Conservation (phyloP, 1,284 basidiomycete genomes). For the Inonotus obliquus region DNA sequence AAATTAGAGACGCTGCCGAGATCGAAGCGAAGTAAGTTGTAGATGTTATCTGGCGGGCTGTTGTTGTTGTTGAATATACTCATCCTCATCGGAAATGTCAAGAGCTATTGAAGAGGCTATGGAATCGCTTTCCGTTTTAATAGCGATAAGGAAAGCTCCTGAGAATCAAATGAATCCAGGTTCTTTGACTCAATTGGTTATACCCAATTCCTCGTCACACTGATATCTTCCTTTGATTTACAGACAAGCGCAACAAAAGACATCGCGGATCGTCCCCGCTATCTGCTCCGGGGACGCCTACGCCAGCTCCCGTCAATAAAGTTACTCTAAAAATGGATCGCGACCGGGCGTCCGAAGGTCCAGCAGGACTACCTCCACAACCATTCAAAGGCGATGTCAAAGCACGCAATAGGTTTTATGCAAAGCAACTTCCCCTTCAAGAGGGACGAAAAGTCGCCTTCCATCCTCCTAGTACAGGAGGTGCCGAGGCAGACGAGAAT, state of each 20-base stretch:
- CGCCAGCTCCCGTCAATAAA: slow-evolving; percentile 34
- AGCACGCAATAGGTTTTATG: slow-evolving; percentile 52
- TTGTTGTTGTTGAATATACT: background rate
- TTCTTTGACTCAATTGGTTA: slow-evolving; percentile 26
- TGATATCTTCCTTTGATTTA: background rate
- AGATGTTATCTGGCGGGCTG: background rate
- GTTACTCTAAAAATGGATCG: slow-evolving; percentile 49
- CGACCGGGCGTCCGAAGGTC: slow-evolving; percentile 53
- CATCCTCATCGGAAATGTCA: slow-evolving; percentile 1
- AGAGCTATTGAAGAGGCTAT: slow-evolving; percentile 69
- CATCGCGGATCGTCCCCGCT: slow-evolving; percentile 65
- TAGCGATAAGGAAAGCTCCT: slow-evolving; percentile 65
- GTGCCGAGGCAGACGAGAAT: slow-evolving; percentile 51
- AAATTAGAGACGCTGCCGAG: slow-evolving; percentile 55
- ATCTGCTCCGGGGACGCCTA: slow-evolving; percentile 33
- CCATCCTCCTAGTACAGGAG: slow-evolving; percentile 51
- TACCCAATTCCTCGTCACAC: background rate
- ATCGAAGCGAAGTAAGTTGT: slow-evolving; percentile 56
- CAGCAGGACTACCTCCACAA: slow-evolving; percentile 35
- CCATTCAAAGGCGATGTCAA: slow-evolving; percentile 65
- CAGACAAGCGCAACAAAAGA: slow-evolving; percentile 73
- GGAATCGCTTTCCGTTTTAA: slow-evolving; percentile 61
- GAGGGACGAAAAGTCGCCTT: slow-evolving; percentile 75
- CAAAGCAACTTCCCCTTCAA: slow-evolving; percentile 60
- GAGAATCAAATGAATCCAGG: slow-evolving; percentile 51